These are phyloP conservation scores for Brassica rapa DNA, from an alignment of 345 rosid species.

Conservation along the genomic window DNA sequence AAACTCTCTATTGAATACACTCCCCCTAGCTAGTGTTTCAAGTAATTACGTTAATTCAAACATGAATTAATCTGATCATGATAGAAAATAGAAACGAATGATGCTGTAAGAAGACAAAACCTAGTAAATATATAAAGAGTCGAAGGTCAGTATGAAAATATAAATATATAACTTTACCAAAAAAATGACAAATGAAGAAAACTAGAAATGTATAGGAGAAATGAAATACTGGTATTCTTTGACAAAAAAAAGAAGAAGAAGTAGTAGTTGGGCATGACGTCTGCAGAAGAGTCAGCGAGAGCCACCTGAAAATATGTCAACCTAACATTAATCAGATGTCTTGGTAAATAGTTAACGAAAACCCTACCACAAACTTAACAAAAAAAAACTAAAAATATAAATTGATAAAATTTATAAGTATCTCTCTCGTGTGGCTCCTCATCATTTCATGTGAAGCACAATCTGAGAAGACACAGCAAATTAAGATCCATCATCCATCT, in stretches of 20 bases:
- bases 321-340: constrained; percentile 34
- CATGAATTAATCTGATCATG: background rate
- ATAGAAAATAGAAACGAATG: background rate
- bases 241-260: background rate
- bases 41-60: background rate
- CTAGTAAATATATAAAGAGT: background rate
- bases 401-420: constrained; percentile 39
- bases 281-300: constrained; percentile 42
- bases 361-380: constrained; percentile 32
- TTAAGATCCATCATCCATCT: constrained; percentile 30
- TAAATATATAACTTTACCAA: background rate
- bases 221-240: background rate
- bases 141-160: background rate
- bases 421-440: constrained; percentile 39
- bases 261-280: constrained; percentile 36
- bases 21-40: background rate
- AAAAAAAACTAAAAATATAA: constrained; percentile 13
- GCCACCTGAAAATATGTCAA: constrained; percentile 45
- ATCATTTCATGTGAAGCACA: constrained; percentile 42
- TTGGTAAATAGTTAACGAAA: constrained; percentile 34
- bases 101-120: background rate
- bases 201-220: background rate
- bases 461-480: constrained; percentile 33
- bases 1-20: too few relatives aligned
- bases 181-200: background rate